Conservation (phyloP, 139 green algal species). For the Chlorella sp. region DNA sequence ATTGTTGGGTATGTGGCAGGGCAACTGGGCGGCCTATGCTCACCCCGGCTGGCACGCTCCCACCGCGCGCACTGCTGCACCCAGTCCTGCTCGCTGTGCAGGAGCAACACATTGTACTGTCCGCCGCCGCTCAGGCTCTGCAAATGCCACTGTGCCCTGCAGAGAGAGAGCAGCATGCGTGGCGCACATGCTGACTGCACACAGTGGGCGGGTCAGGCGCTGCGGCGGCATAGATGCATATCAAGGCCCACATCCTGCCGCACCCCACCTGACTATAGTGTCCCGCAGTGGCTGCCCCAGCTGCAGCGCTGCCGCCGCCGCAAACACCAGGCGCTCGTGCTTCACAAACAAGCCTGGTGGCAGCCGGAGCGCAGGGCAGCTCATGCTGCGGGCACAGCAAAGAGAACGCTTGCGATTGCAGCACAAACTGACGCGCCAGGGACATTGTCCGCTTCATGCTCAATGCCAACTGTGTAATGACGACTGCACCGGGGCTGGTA, state of each 20-base stretch:
- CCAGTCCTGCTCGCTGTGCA: background rate
- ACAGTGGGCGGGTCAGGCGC: no score
- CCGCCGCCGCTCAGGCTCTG: background rate
- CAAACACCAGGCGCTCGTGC: constrained; percentile 8
- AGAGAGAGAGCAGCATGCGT: background rate
- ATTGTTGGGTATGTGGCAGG: background rate
- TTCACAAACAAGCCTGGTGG: background rate
- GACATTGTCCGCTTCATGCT: no score
- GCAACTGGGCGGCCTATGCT: background rate
- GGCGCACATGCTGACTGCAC: background rate
- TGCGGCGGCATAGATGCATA: no score
- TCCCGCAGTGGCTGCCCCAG: background rate
- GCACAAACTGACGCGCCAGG: background rate
- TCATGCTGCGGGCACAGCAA: background rate
- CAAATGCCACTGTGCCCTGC: background rate
- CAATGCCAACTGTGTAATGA: no score
- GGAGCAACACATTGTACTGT: background rate
- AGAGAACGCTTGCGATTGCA: background rate
- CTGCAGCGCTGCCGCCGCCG: background rate
- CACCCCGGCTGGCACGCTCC: background rate
- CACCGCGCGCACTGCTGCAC: background rate
- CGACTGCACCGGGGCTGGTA: no score
- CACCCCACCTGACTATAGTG: background rate
- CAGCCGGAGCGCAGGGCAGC: background rate
- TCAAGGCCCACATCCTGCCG: no score